These are phyloP conservation scores for Chaetoceros muelleri DNA, from an alignment of 108 stramenopile species.

Conservation along the genomic window DNA sequence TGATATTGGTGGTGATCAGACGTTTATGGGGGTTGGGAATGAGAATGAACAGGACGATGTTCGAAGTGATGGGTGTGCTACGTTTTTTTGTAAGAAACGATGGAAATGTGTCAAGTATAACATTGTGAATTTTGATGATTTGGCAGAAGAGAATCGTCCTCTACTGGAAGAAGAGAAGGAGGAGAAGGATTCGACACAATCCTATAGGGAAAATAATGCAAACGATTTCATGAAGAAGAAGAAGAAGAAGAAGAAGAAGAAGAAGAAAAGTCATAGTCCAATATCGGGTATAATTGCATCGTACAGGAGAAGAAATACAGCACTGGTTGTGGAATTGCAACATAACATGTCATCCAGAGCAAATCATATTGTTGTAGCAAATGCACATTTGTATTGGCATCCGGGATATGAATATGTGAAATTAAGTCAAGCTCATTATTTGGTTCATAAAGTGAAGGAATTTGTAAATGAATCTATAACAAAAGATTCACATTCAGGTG, in stretches of 20 bases:
- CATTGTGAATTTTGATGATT: conserved; percentile 62
- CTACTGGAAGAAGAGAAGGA: background rate
- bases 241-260: conserved; percentile 1
- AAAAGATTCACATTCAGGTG: background rate
- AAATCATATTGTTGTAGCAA: conserved; percentile 39
- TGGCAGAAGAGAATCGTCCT: conserved; percentile 24
- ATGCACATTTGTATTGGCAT: conserved; percentile 81
- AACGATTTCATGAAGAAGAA: background rate
- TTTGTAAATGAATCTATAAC: conserved; percentile 22
- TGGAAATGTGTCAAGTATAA: conserved; percentile 34
- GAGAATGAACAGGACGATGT: conserved; percentile 37
- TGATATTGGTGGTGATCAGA: conserved; percentile 18
- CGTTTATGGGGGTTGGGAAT: conserved; percentile 39
- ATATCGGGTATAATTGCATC: conserved; percentile 42
- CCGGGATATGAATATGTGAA: conserved; percentile 79
- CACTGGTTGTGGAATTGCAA: conserved; percentile 42
- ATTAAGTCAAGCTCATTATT: conserved; percentile 42
- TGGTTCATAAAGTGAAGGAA: conserved; percentile 46
- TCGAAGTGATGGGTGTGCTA: conserved; percentile 60
- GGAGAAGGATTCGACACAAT: background rate
- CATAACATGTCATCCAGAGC: conserved; percentile 11
- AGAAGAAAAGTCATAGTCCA: conserved; percentile 8
- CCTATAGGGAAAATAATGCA: background rate
- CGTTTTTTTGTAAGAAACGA: conserved; percentile 28
- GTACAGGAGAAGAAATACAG: conserved; percentile 63